phyloP scores from a whole-genome alignment of 2,329 filamentous ascomycete species.

The Stachybotrys elegans region DNA sequence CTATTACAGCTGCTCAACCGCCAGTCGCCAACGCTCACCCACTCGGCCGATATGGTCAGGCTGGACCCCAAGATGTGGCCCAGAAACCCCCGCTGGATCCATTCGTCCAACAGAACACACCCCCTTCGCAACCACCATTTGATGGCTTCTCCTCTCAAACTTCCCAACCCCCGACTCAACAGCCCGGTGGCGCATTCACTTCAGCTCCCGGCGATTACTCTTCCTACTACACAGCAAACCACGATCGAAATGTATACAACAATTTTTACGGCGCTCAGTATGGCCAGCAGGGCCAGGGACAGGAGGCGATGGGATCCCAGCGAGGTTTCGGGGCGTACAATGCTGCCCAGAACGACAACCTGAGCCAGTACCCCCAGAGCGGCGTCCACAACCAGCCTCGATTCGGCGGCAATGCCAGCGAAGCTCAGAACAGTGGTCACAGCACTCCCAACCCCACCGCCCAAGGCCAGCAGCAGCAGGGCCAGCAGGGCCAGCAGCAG shows the following conservation, averaged over 20 bases:
- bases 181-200: conserved; percentile 62
- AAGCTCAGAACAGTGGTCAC: conserved; percentile 80
- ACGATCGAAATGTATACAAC: conserved; percentile 68
- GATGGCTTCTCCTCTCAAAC: conserved; percentile 57
- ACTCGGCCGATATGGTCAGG: conserved; percentile 65
- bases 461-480: conserved; percentile 44
- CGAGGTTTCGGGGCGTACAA: conserved; percentile 75
- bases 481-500: conserved; percentile 36
- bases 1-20: conserved; percentile 33
- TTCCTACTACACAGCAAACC: conserved; percentile 78
- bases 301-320: conserved; percentile 65
- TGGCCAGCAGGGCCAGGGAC: conserved; percentile 54
- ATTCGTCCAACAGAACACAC: conserved; percentile 68
- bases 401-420: conserved; percentile 52
- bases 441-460: conserved; percentile 80
- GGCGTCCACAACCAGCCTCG: conserved; percentile 54
- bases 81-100: conserved; percentile 79
- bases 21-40: conserved; percentile 56
- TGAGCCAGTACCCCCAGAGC: conserved; percentile 69
- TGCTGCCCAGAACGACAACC: conserved; percentile 57
- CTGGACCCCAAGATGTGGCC: conserved; percentile 54
- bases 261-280: conserved; percentile 69
- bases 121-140: conserved; percentile 48
- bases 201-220: conserved; percentile 76
- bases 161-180: conserved; percentile 52